Evolutionary conservation across 345 rosid genomes (phyloP), one percentile per base, ranked within the genome.

Genomic region (Melaleuca quinquenervia): DNA sequence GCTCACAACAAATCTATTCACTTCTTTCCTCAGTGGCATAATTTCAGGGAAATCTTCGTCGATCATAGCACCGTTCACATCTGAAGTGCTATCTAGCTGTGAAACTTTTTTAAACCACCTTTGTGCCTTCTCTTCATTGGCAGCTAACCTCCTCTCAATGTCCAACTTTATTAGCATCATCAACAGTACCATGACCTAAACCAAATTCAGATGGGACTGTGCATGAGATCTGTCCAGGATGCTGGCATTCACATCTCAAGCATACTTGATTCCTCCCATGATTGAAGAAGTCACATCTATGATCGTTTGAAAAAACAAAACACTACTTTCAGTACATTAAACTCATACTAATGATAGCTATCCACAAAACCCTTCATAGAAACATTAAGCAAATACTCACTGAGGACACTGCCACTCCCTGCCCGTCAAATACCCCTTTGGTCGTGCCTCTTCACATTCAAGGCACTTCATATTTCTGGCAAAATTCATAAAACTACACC

Each of bases 351-450:
- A 32, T 32, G 13, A 70, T 18, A 70, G 44, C 78, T 70, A 32
- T 32, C 48, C 48, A 70, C 78, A 70, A 36, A 32, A 88, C 41
- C 60, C n/a, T 80, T 8, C 20, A 51, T n/a, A 48, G 29, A 60
- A 78, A 64, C 82, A 56, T 51, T 24, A 27, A 82, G 85, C 82
- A 86, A 83, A 87, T 91, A 89, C 98, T 96, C 91, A 96, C 99
- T 95, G 97, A 45, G 99, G 99, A 89, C 99, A 97, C 85, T 94
- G 98, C 99, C 99, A 97, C 90, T 96, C 96, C 80, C 96, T 93
- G 55, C 99, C 97, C 83, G 93, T 92, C 90, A 95, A 91, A 91
- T 91, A 98, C 87, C 94, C 92, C 90, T 93, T 96, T 53, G 98
- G 98, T 62, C 99, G 93, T 49, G 92, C 93, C 91, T 95, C 96